Evolutionary conservation across 352 stramenopile genomes (phyloP).

Genomic region (Phytophthora tubulina): DNA sequence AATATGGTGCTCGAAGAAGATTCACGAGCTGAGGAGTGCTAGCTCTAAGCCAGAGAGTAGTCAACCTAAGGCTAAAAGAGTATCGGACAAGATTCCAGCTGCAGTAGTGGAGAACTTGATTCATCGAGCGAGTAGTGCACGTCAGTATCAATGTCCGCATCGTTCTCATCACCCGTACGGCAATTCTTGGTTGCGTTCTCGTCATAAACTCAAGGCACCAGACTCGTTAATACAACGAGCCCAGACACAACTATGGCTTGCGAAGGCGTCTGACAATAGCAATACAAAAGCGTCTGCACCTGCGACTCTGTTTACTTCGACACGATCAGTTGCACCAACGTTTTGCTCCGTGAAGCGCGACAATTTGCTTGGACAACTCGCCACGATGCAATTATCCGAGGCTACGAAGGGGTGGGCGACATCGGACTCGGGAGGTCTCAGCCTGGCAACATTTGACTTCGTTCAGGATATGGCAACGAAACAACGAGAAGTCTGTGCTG

Average conservation of each 20-base stretch:
- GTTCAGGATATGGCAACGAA: slow-evolving; percentile 12
- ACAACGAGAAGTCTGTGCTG: slow-evolving; percentile 20
- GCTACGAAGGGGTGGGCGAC: slow-evolving; percentile 7
- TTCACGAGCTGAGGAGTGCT: slow-evolving; percentile 8
- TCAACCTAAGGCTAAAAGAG: not conserved
- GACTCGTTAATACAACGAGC: slow-evolving; percentile 29
- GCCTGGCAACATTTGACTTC: slow-evolving; percentile 26
- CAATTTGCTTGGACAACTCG: slow-evolving; percentile 36
- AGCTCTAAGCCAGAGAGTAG: not conserved
- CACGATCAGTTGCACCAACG: slow-evolving; percentile 7
- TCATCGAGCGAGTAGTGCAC: slow-evolving; percentile 4
- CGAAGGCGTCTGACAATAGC: not conserved
- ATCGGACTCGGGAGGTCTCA: slow-evolving; percentile 4
- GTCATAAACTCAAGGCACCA: slow-evolving; percentile 11
- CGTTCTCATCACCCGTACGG: not conserved
- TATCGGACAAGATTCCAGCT: slow-evolving; percentile 4
- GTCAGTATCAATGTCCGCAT: not conserved
- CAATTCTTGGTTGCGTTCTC: slow-evolving; percentile 2
- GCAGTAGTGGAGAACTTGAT: slow-evolving; percentile 21
- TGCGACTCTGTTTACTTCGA: not conserved
- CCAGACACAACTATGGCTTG: slow-evolving; percentile 30
- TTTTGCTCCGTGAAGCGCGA: slow-evolving; percentile 46
- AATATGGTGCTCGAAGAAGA: slow-evolving; percentile 25
- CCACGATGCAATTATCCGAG: slow-evolving; percentile 28
- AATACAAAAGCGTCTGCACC: not conserved